These are phyloP conservation scores for Phaffomyces antillensis DNA, from an alignment of 805 yeast genomes.

Conservation along the genomic window DNA sequence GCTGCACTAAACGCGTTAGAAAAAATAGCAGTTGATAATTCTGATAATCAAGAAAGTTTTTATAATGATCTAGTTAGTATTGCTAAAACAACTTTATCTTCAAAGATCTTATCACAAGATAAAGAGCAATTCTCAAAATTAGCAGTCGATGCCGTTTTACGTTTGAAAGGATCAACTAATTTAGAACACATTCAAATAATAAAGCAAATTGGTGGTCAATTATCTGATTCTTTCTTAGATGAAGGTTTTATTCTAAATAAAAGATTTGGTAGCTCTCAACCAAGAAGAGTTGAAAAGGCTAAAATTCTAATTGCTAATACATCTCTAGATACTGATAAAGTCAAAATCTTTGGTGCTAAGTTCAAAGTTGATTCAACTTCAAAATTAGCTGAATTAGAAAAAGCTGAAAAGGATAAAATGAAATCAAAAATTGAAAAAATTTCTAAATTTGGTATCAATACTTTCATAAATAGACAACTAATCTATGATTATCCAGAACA, in stretches of 20 bases:
- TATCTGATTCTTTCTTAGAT: slow-evolving; percentile 87
- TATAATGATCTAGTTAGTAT: slow-evolving; percentile 76
- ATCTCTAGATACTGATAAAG: slow-evolving; percentile 94
- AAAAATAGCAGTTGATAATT: slow-evolving; percentile 69
- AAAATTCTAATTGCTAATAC: slow-evolving; percentile 91
- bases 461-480: slow-evolving; percentile 92
- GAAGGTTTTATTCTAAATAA: slow-evolving; percentile 93
- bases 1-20: slow-evolving; percentile 84
- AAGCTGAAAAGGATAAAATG: slow-evolving; percentile 94
- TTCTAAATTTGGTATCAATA: slow-evolving; percentile 76
- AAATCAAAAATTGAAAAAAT: slow-evolving; percentile 82
- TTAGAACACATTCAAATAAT: slow-evolving; percentile 92
- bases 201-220: slow-evolving; percentile 87
- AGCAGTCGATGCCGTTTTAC: slow-evolving; percentile 92
- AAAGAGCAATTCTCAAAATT: slow-evolving; percentile 81
- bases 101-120: slow-evolving; percentile 92
- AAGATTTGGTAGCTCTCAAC: slow-evolving; percentile 91
- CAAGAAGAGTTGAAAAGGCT: slow-evolving; percentile 76
- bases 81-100: slow-evolving; percentile 89
- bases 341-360: slow-evolving; percentile 95
- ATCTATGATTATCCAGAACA: slow-evolving; percentile 98
- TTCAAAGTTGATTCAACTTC: slow-evolving; percentile 94
- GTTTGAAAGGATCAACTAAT: slow-evolving; percentile 80
- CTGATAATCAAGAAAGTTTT: slow-evolving; percentile 59
- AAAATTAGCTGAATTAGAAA: slow-evolving; percentile 86